Evolutionary conservation across 352 stramenopile genomes (phyloP), one percentile per base, ranked within the genome.

Genomic region (Phytophthora sp.): DNA sequence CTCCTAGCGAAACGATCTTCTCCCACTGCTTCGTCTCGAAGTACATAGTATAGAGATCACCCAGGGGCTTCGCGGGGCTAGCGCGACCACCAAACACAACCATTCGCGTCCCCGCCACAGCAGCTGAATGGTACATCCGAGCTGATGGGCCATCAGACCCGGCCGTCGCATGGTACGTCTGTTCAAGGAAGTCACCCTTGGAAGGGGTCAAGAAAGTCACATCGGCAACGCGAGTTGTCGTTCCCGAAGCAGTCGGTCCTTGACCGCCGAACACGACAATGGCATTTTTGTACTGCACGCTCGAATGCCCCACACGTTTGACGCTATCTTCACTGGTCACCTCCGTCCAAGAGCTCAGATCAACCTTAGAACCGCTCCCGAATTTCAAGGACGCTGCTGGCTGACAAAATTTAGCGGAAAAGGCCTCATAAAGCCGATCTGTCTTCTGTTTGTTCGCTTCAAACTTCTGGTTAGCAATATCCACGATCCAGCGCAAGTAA

Each of bases 401-500:
- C 20, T 66, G 46, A n/a, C 57, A 74, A 45, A 92, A 91, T 45
- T 67, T 81, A 4, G 69, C 58, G 2, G 57, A 61, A 30, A 93
- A 90, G 18, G 82, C 74, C 3, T 81, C 73, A 55, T 86, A 86
- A 20, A 95, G 70, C 47, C 80, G 76, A 54, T 93, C 77, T 0
- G 84, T 93, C 46, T 91, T 91, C 21, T 69, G 72, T 24, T 85
- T 81, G 64, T 93, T 96, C 7, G 77, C 77, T n/a, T 66, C 51
- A 53, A 96, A 96, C 66, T 96, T 95, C 31, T 92, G 82, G 60
- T 95, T 94, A n/a, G 87, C 84, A 26, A 95, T 68, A 27, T 86
- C 71, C 27, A 95, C 75, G 42, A 96, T 82, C 83, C 82, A 92
- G 21, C 61, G 50, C 13, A 97, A 64, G 50, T 95, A 95, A 5